These are phyloP conservation scores for Entophlyctis helioformis DNA, from an alignment of 192 early-diverging fungal species.

Conservation along the genomic window DNA sequence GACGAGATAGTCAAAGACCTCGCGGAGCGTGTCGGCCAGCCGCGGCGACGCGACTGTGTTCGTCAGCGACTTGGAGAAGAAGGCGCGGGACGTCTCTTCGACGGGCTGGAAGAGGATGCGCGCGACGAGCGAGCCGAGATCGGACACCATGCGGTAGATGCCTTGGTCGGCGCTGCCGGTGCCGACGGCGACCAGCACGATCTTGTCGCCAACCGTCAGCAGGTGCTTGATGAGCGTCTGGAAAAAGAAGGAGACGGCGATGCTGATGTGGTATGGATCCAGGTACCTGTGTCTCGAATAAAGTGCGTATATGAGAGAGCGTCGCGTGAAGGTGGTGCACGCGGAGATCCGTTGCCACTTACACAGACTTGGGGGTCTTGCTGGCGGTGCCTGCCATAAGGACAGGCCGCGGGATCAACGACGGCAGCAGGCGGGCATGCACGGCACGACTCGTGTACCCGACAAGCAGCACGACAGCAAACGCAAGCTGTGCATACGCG, in stretches of 20 bases:
- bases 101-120: slow-evolving; percentile 87
- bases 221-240: slow-evolving; percentile 90
- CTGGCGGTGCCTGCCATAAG: no score
- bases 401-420: no score
- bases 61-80: slow-evolving; percentile 62
- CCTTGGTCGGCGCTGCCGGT: slow-evolving; percentile 13
- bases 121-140: slow-evolving; percentile 64
- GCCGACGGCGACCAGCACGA: slow-evolving; percentile 39
- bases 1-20: slow-evolving; percentile 9
- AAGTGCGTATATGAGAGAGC: no score
- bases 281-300: no score
- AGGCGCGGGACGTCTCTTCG: slow-evolving; percentile 78
- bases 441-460: no score
- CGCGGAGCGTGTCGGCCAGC: not conserved
- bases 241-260: slow-evolving; percentile 64
- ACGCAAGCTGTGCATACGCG: slow-evolving; percentile 70
- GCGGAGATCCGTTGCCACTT: no score
- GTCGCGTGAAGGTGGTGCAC: no score
- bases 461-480: slow-evolving; percentile 40
- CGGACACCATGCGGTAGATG: slow-evolving; percentile 16
- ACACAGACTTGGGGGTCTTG: no score
- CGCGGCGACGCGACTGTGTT: not conserved
- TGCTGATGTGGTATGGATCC: slow-evolving; percentile 41
- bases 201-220: slow-evolving; percentile 93
- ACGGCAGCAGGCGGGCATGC: no score